These are phyloP conservation scores for Melanomma pulvis-pyrius DNA, from an alignment of 495 filamentous ascomycete genomes.

Conservation along the genomic window DNA sequence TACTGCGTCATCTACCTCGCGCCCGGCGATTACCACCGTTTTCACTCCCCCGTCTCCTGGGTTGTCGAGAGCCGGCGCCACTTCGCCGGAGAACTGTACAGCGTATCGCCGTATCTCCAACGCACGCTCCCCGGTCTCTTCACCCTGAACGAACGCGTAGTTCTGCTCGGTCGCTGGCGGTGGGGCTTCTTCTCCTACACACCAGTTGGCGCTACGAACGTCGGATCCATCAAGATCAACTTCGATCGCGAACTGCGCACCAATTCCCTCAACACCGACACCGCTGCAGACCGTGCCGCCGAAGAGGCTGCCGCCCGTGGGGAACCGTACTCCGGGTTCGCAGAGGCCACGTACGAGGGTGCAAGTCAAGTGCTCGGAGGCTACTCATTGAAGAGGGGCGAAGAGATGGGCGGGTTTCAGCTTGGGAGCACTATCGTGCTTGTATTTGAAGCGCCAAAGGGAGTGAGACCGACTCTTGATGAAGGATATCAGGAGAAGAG, in stretches of 20 bases:
- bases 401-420: slow-evolving; percentile 98
- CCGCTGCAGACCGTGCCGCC: slow-evolving; percentile 79
- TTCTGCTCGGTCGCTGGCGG: slow-evolving; percentile 89
- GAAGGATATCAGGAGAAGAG: slow-evolving; percentile 60
- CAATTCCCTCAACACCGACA: slow-evolving; percentile 88
- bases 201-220: slow-evolving; percentile 97
- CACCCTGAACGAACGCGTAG: slow-evolving; percentile 94
- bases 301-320: slow-evolving; percentile 73
- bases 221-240: slow-evolving; percentile 95
- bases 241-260: slow-evolving; percentile 94
- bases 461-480: slow-evolving; percentile 63
- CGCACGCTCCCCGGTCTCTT: slow-evolving; percentile 90
- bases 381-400: slow-evolving; percentile 79
- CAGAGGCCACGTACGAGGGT: slow-evolving; percentile 83
- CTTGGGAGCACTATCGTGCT: slow-evolving; percentile 93
- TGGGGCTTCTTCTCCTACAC: slow-evolving; percentile 97
- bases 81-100: slow-evolving; percentile 95
- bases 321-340: slow-evolving; percentile 81
- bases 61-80: slow-evolving; percentile 89
- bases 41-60: slow-evolving; percentile 93
- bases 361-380: slow-evolving; percentile 79
- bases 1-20: slow-evolving; percentile 98
- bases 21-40: slow-evolving; percentile 97
- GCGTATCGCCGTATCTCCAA: slow-evolving; percentile 91
- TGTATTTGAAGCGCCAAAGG: slow-evolving; percentile 91